Percentiles rank a stretch among this genome's conserved stretches.
Conservation (phyloP, 202 grass and related monocot genomes). For the Carex arenaria region DNA sequence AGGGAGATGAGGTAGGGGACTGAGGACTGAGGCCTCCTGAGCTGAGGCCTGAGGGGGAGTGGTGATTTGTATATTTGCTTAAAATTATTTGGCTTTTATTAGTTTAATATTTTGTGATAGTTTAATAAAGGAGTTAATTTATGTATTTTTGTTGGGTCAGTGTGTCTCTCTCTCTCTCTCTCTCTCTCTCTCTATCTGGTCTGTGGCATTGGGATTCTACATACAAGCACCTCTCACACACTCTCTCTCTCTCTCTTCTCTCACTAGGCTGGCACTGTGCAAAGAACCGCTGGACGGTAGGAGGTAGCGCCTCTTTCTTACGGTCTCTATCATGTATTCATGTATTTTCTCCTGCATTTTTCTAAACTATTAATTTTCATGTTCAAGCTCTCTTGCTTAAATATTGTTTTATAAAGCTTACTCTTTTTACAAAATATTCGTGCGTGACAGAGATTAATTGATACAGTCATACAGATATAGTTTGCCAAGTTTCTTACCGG, state of each 20-base stretch:
- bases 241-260: not conserved
- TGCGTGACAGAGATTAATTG: no score
- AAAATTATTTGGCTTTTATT: not conserved
- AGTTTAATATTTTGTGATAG: not conserved
- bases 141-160: not conserved
- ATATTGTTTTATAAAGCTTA: not conserved
- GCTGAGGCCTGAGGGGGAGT: not conserved
- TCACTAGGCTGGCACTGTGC: not conserved
- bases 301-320: not conserved
- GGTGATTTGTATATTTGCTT: constrained; percentile 23
- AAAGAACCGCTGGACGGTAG: not conserved
- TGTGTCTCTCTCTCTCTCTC: not conserved
- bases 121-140: not conserved
- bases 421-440: not conserved
- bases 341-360: not conserved
- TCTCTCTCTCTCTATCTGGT: not conserved
- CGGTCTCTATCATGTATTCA: constrained; percentile 2
- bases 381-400: not conserved
- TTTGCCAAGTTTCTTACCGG: not conserved
- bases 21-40: not conserved
- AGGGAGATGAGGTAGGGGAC: not conserved
- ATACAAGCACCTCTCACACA: not conserved
- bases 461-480: no score
- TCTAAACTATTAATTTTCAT: not conserved
- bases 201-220: constrained; percentile 30